Conservation (phyloP, 176 grass and related monocot genomes). For the Triticum turgidum region DNA sequence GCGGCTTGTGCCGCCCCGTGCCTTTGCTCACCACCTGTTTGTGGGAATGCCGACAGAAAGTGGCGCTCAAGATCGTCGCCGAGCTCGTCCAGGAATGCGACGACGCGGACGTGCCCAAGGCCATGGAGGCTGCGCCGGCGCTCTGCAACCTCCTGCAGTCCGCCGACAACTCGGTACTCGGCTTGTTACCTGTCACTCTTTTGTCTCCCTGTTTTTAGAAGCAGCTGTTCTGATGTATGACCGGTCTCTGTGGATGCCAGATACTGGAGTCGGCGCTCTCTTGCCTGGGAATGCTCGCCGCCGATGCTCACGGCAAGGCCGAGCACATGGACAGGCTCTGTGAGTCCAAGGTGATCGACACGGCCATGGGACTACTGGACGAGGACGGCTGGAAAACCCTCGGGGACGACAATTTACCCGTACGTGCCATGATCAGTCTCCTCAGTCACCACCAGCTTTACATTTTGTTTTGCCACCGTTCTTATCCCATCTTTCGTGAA, state of each 20-base stretch:
- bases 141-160: constrained; percentile 58
- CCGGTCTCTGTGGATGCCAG: constrained; percentile 8
- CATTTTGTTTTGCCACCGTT: not conserved
- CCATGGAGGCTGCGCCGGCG: constrained; percentile 45
- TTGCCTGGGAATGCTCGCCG: constrained; percentile 36
- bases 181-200: too few relatives aligned
- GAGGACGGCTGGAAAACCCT: constrained; percentile 43
- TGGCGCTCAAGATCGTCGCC: constrained; percentile 40
- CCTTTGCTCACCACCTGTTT: constrained; percentile 25
- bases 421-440: constrained; percentile 29
- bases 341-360: constrained; percentile 10
- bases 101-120: constrained; percentile 12
- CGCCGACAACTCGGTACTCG: constrained; percentile 33
- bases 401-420: constrained; percentile 23
- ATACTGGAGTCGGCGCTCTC: constrained; percentile 35
- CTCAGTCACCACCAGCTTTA: not conserved
- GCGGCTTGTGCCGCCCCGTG: not conserved
- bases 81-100: constrained; percentile 2
- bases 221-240: not conserved
- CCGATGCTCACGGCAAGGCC: not conserved
- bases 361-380: constrained; percentile 43
- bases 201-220: not conserved
- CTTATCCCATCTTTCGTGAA: not conserved
- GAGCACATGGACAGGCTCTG: constrained; percentile 49
- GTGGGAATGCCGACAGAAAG: constrained; percentile 41